phyloP scores from a whole-genome alignment of 148 eudicot genomes.

The Selenicereus undatus region DNA sequence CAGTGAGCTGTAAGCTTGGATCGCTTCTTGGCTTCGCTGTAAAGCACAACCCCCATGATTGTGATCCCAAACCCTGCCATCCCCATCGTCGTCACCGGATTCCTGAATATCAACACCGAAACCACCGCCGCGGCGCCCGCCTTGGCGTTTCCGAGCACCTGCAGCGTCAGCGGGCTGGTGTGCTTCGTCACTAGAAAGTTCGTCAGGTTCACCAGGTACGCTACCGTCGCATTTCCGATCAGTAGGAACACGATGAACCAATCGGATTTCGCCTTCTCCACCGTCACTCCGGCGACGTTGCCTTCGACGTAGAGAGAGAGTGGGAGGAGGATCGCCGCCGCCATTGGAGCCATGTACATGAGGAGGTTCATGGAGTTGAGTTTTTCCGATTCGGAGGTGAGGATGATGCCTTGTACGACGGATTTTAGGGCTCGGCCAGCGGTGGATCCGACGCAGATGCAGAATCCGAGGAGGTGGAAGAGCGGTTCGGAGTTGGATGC shows the following conservation, averaged over 20 bases:
- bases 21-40: slow-evolving; percentile 79
- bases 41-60: slow-evolving; percentile 77
- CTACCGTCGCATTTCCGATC: slow-evolving; percentile 72
- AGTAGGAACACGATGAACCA: slow-evolving; percentile 60
- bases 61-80: slow-evolving; percentile 77
- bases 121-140: slow-evolving; percentile 91
- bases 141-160: slow-evolving; percentile 87
- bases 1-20: slow-evolving; percentile 60
- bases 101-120: slow-evolving; percentile 76
- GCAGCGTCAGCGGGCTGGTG: slow-evolving; percentile 78
- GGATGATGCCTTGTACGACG: slow-evolving; percentile 62
- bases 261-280: slow-evolving; percentile 51
- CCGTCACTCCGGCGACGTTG: slow-evolving; percentile 53
- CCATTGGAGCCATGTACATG: slow-evolving; percentile 91
- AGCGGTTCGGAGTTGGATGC: slow-evolving; percentile 77
- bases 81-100: slow-evolving; percentile 94
- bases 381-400: slow-evolving; percentile 65
- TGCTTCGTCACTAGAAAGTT: slow-evolving; percentile 90
- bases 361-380: slow-evolving; percentile 78
- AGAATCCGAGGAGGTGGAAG: slow-evolving; percentile 65
- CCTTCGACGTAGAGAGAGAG: slow-evolving; percentile 70
- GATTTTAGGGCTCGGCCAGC: slow-evolving; percentile 83
- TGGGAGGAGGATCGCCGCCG: slow-evolving; percentile 63
- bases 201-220: slow-evolving; percentile 73
- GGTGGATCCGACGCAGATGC: slow-evolving; percentile 70